Evolutionary conservation across 345 rosid species (phyloP).

Genomic region (Mallotus nudiflorus): DNA sequence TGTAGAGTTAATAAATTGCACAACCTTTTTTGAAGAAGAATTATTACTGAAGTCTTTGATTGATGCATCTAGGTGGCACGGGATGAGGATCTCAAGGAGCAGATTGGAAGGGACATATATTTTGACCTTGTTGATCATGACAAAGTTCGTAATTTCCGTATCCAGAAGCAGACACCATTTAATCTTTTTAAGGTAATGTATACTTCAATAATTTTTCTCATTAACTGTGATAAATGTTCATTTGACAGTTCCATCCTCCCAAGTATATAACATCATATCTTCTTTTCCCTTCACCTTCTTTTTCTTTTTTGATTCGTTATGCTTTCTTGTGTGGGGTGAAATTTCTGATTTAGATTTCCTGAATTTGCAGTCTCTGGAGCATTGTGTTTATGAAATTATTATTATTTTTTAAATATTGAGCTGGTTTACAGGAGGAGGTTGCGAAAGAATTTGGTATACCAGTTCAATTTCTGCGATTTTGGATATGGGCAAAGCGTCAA

Average conservation of each 20-base stretch:
- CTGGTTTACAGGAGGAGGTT: constrained; percentile 70
- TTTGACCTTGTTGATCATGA: constrained; percentile 98
- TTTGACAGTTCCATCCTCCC: neutral
- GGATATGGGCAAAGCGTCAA: constrained; percentile 97
- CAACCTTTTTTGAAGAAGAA: neutral
- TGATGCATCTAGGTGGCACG: constrained; percentile 66
- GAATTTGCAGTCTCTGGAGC: neutral
- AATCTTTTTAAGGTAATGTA: constrained; percentile 72
- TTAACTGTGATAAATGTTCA: neutral
- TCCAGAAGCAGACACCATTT: constrained; percentile 81
- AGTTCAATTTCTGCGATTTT: constrained; percentile 82
- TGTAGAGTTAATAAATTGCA: neutral
- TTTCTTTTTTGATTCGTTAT: neutral
- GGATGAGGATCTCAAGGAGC: constrained; percentile 79
- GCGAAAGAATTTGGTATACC: constrained; percentile 89
- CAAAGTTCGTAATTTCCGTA: constrained; percentile 85
- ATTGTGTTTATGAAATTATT: neutral
- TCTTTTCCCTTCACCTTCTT: too few relatives aligned
- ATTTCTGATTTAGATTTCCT: neutral
- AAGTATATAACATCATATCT: neutral
- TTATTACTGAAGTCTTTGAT: neutral
- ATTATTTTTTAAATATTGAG: constrained; percentile 1
- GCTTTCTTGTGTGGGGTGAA: neutral
- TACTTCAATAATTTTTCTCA: neutral
- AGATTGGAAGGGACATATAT: constrained; percentile 86